Evolutionary conservation across 169 alveolate genomes (phyloP).

Genomic region (Miamiensis avidus): DNA sequence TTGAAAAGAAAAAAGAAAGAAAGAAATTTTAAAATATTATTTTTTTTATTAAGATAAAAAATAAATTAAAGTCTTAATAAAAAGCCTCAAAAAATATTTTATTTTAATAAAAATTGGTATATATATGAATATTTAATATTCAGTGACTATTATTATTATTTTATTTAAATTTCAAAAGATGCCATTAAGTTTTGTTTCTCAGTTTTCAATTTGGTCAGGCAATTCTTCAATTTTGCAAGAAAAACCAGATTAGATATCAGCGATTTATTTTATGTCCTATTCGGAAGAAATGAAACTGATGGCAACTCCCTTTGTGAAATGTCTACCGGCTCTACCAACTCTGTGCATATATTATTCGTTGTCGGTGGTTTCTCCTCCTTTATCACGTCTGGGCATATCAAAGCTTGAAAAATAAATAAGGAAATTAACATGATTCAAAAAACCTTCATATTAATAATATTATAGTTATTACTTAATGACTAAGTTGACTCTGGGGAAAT

Average conservation of each 20-base stretch:
- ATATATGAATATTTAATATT: no score
- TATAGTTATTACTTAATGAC: conserved; percentile 96
- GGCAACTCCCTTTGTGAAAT: conserved; percentile 99
- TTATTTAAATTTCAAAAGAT: no score
- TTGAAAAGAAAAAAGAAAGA: no score
- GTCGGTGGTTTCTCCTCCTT: conserved; percentile 59
- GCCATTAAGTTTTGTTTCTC: no score
- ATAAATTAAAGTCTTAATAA: no score
- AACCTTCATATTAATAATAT: conserved; percentile 94
- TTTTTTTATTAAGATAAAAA: no score
- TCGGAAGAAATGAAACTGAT: conserved; percentile 92
- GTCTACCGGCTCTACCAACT: conserved; percentile 99
- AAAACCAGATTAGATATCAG: conserved; percentile 61
- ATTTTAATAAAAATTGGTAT: no score
- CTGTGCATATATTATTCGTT: conserved; percentile 74
- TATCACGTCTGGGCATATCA: conserved; percentile 68
- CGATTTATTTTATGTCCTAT: conserved; percentile 60
- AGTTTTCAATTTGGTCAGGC: not conserved
- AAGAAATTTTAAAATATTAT: no score
- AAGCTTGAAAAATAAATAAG: conserved; percentile 34
- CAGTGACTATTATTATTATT: no score
- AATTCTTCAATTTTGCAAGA: conserved; percentile 63
- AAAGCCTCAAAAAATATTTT: no score
- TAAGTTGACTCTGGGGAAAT: conserved; percentile 98
- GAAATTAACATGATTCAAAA: conserved; percentile 9